phyloP scores from a whole-genome alignment of 2,329 filamentous ascomycete genomes.

The Grosmannia huntii region DNA sequence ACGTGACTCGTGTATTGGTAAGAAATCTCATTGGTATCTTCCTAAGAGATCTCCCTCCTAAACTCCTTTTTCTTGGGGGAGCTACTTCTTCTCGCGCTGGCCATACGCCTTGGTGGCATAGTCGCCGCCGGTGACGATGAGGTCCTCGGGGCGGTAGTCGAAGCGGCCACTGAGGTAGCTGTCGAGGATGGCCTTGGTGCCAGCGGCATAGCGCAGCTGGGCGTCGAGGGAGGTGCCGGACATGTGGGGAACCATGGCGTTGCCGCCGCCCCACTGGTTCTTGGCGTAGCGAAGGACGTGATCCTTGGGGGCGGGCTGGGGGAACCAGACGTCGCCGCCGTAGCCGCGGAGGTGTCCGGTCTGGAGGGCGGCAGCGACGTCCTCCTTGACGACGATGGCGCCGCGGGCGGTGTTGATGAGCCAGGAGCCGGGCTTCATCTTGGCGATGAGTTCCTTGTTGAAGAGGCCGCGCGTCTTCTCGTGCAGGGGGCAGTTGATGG shows the following conservation, averaged over 20 bases:
- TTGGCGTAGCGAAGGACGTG: slow-evolving; percentile 86
- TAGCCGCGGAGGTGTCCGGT: slow-evolving; percentile 82
- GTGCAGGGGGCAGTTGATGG: slow-evolving; percentile 98
- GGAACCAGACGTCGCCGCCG: slow-evolving; percentile 90
- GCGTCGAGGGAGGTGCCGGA: slow-evolving; percentile 97
- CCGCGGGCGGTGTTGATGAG: slow-evolving; percentile 97
- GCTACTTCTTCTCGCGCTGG: slow-evolving; percentile 44
- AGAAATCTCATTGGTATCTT: too few species aligned
- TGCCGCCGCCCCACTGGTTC: slow-evolving; percentile 92
- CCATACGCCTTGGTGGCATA: slow-evolving; percentile 95
- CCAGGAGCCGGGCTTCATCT: slow-evolving; percentile 99
- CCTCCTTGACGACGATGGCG: slow-evolving; percentile 98
- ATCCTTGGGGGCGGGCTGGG: slow-evolving; percentile 87
- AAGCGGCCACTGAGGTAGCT: slow-evolving; percentile 79
- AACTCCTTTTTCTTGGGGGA: too few species aligned
- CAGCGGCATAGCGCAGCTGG: slow-evolving; percentile 80
- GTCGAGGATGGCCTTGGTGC: slow-evolving; percentile 79
- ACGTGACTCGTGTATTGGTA: too few species aligned
- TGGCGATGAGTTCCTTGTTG: slow-evolving; percentile 92
- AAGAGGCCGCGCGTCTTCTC: slow-evolving; percentile 94
- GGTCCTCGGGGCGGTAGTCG: slow-evolving; percentile 81
- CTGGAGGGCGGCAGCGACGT: slow-evolving; percentile 88
- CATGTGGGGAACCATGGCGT: slow-evolving; percentile 99
- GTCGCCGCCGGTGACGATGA: slow-evolving; percentile 81
- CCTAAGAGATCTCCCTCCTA: too few species aligned